Conservation (phyloP, 163 green algal genomes). For the Chlorella variabilis region DNA sequence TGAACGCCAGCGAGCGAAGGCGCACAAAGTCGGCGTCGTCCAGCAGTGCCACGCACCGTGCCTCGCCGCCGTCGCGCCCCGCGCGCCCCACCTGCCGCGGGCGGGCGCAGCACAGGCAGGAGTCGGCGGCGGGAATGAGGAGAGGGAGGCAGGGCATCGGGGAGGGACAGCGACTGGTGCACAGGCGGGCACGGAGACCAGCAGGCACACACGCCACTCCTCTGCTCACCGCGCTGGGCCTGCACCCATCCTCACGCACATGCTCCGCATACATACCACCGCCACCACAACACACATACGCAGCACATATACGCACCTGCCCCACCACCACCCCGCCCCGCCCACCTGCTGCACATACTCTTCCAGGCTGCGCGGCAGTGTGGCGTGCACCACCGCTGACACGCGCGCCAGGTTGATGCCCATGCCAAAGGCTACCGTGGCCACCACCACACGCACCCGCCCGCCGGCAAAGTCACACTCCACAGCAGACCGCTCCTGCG, state of each 20-base stretch:
- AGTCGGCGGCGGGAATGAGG: no score
- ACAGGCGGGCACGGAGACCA: no score
- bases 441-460: conserved; percentile 81
- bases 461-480: conserved; percentile 68
- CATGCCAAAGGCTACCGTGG: conserved; percentile 98
- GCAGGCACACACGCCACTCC: no score
- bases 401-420: conserved; percentile 60
- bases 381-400: conserved; percentile 82
- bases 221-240: no score
- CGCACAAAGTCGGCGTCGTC: conserved; percentile 72
- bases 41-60: conserved; percentile 71
- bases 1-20: conserved; percentile 67
- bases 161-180: no score
- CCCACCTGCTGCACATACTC: conserved; percentile 88
- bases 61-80: conserved; percentile 70
- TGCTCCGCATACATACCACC: no score
- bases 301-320: no score
- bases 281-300: no score
- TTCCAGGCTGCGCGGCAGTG: conserved; percentile 89
- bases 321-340: no score
- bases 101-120: background rate
- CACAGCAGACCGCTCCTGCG: conserved; percentile 54
- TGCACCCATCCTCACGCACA: no score
- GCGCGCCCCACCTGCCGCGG: conserved; percentile 81
- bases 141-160: no score